Percentiles rank a stretch among this genome's conserved stretches.
Evolutionary conservation across 352 stramenopile species (phyloP).

Genomic region (Albugo candida): DNA sequence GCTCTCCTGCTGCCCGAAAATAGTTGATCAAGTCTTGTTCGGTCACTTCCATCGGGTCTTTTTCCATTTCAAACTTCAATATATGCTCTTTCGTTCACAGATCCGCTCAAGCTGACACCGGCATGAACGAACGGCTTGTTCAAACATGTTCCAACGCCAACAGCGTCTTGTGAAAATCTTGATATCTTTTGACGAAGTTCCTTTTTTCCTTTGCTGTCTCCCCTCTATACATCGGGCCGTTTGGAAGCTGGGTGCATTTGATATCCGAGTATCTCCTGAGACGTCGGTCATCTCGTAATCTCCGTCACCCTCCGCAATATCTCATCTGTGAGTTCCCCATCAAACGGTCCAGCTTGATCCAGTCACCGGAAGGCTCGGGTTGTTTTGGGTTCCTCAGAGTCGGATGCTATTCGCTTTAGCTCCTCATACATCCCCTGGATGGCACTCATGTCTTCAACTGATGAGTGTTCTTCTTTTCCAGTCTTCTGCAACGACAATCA

Average conservation of each 20-base stretch:
- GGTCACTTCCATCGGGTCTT: neutral
- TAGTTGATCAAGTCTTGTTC: neutral
- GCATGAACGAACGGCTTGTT: neutral
- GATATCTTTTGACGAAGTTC: neutral
- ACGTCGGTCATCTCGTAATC: neutral
- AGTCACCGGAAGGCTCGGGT: neutral
- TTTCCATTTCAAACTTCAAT: neutral
- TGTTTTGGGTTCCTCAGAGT: neutral
- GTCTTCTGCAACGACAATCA: neutral
- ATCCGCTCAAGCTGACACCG: neutral
- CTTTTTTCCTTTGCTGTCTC: neutral
- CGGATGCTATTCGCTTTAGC: neutral
- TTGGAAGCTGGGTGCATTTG: neutral
- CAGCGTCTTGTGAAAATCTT: neutral
- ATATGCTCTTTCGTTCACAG: neutral
- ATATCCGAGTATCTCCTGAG: neutral
- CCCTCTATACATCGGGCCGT: neutral
- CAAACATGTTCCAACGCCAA: neutral
- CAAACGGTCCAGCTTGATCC: neutral
- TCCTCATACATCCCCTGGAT: neutral
- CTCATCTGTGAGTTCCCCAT: neutral
- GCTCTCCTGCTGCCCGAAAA: neutral
- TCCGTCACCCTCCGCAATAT: neutral
- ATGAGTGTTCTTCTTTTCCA: neutral
- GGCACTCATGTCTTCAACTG: neutral